Percentiles rank a stretch among this genome's conserved stretches.
Conservation (phyloP, 345 rosid species). For the Nephelium lappaceum region DNA sequence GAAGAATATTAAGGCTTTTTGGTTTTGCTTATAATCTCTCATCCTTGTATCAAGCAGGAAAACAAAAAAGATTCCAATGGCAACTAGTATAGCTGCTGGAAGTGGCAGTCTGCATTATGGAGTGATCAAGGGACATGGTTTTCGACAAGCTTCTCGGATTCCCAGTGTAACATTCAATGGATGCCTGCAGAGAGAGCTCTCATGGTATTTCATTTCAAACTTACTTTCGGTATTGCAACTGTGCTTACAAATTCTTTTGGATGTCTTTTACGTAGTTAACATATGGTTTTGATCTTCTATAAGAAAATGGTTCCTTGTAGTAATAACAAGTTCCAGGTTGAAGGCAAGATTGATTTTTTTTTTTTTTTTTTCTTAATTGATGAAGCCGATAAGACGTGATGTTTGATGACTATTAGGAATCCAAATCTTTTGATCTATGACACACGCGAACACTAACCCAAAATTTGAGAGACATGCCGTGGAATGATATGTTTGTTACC, state of each 20-base stretch:
- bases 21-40: conserved; percentile 10
- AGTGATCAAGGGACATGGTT: conserved; percentile 38
- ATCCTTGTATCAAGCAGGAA: conserved; percentile 32
- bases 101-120: conserved; percentile 41
- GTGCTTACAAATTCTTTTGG: conserved; percentile 5
- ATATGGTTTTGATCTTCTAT: background rate
- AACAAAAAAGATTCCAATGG: conserved; percentile 47
- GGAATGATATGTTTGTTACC: background rate
- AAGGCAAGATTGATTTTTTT: background rate
- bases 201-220: conserved; percentile 51
- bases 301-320: background rate
- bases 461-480: background rate
- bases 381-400: background rate
- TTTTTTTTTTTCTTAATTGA: background rate
- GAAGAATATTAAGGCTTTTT: background rate
- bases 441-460: background rate
- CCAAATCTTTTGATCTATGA: background rate
- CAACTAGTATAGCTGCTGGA: conserved; percentile 53
- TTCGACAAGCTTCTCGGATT: conserved; percentile 40
- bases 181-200: conserved; percentile 50
- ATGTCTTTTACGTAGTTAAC: background rate
- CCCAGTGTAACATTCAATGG: conserved; percentile 42
- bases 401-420: background rate
- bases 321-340: background rate
- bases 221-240: conserved; percentile 8